Evolutionary conservation across 1,139 yeast species (phyloP).

Genomic region (Candida mesenterica): DNA sequence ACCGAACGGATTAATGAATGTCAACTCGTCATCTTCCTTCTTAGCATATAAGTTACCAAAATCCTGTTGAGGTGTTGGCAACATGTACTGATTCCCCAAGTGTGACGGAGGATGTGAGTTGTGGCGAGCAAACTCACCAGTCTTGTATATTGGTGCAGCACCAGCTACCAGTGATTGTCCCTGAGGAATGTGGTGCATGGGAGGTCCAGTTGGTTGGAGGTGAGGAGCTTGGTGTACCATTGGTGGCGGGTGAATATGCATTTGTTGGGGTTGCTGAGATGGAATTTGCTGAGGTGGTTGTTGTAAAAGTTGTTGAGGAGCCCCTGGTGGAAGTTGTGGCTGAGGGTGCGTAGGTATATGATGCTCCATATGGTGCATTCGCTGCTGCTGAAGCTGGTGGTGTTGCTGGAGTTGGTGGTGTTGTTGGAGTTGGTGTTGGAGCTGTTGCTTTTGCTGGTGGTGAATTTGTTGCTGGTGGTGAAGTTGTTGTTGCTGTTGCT

Average conservation of each 20-base stretch:
- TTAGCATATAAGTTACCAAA: slow-evolving; percentile 1
- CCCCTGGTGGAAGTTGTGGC: slow-evolving; percentile 1
- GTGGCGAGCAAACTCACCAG: slow-evolving; percentile 7
- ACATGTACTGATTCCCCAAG: slow-evolving; percentile 5
- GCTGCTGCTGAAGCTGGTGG: not conserved
- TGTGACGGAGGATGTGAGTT: slow-evolving; percentile 16
- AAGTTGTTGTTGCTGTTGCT: slow-evolving; percentile 11
- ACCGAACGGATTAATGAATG: slow-evolving; percentile 1
- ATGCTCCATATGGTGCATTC: slow-evolving; percentile 1
- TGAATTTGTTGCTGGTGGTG: slow-evolving; percentile 2
- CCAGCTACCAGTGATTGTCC: not conserved
- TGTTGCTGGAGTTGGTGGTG: slow-evolving; percentile 1
- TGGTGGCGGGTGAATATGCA: not conserved
- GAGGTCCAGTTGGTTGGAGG: not conserved
- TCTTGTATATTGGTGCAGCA: not conserved
- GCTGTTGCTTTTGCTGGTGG: slow-evolving; percentile 1
- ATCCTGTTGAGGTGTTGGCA: slow-evolving; percentile 8
- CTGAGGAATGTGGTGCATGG: slow-evolving; percentile 3
- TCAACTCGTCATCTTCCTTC: slow-evolving; percentile 10
- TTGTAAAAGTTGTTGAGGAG: slow-evolving; percentile 2
- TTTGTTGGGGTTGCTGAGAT: not conserved
- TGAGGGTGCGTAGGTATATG: not conserved
- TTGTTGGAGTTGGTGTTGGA: slow-evolving; percentile 1
- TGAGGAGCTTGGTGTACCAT: slow-evolving; percentile 1
- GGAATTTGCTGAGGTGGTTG: slow-evolving; percentile 1